Evolutionary conservation across 2,329 filamentous ascomycete genomes (phyloP).

Genomic region (Tolypocladium ovalisporum): DNA sequence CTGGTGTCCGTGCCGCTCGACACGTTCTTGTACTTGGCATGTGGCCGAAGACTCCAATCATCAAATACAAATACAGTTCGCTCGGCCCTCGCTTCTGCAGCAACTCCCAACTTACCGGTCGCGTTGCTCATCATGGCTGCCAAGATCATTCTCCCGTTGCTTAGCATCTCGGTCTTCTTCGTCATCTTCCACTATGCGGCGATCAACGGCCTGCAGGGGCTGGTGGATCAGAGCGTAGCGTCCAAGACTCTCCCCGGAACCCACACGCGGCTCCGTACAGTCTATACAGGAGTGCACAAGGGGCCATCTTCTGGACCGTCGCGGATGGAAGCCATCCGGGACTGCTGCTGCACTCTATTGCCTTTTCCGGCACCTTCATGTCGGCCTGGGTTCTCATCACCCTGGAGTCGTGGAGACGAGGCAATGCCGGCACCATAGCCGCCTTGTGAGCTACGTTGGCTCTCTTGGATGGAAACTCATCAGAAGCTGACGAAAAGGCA

Average conservation of each 20-base stretch:
- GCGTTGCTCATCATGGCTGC: conserved; percentile 4
- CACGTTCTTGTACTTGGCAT: background rate
- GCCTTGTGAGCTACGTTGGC: conserved; percentile 6
- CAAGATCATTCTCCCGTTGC: conserved; percentile 4
- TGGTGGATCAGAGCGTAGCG: conserved; percentile 1
- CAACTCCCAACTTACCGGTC: background rate
- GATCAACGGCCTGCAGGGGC: conserved; percentile 5
- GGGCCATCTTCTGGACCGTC: conserved; percentile 9
- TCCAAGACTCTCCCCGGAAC: conserved; percentile 6
- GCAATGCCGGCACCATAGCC: conserved; percentile 5
- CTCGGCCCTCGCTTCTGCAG: background rate
- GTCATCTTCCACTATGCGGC: conserved; percentile 8
- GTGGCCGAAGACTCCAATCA: background rate
- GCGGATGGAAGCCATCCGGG: conserved; percentile 4
- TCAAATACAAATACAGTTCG: background rate
- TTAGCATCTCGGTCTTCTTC: conserved; percentile 9
- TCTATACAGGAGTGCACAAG: conserved; percentile 5
- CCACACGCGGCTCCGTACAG: conserved; percentile 5
- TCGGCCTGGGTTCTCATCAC: conserved; percentile 7
- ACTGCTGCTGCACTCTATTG: conserved; percentile 8
- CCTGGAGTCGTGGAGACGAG: conserved; percentile 10
- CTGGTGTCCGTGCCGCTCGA: background rate
- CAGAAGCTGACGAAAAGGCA: background rate
- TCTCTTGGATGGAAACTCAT: background rate
- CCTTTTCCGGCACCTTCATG: conserved; percentile 9